A percentile compares a stretch with the other conserved stretches of the same genome.
These are phyloP conservation scores for Globisporangium abappressorium DNA, from an alignment of 352 stramenopile genomes.

Conservation along the genomic window DNA sequence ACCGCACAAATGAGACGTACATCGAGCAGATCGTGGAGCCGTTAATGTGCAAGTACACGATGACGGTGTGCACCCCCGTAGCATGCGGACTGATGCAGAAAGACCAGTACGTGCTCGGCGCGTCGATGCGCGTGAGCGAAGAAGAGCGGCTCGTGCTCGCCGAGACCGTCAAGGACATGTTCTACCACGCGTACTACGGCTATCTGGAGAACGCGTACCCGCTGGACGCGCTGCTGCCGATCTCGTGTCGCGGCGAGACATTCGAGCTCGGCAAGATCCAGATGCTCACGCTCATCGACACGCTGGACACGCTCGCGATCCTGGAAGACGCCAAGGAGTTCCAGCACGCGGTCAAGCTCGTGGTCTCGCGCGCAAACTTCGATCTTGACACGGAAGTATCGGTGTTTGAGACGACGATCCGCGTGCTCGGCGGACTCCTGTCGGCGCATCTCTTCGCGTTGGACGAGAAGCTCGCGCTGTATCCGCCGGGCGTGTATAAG, in stretches of 20 bases:
- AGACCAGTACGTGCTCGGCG: slow-evolving; percentile 64
- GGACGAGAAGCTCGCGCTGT: slow-evolving; percentile 54
- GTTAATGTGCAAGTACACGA: slow-evolving; percentile 44
- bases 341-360: slow-evolving; percentile 57
- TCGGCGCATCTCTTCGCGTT: slow-evolving; percentile 85
- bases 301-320: slow-evolving; percentile 88
- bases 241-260: slow-evolving; percentile 62
- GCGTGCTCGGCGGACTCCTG: slow-evolving; percentile 87
- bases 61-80: slow-evolving; percentile 71
- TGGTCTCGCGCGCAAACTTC: slow-evolving; percentile 64
- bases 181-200: slow-evolving; percentile 86
- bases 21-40: slow-evolving; percentile 66
- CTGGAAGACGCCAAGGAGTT: slow-evolving; percentile 79
- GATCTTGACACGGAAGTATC: slow-evolving; percentile 88
- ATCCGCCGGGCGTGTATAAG: slow-evolving; percentile 81
- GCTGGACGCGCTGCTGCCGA: slow-evolving; percentile 70
- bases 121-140: slow-evolving; percentile 44
- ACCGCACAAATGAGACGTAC: slow-evolving; percentile 82
- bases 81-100: slow-evolving; percentile 69
- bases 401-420: slow-evolving; percentile 94
- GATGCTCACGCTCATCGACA: slow-evolving; percentile 91
- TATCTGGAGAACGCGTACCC: slow-evolving; percentile 85
- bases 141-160: slow-evolving; percentile 52
- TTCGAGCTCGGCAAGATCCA: slow-evolving; percentile 80
- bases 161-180: slow-evolving; percentile 83